Percentiles rank a stretch among this genome's conserved stretches.
phyloP scores from a whole-genome alignment of 352 stramenopile species.

The Phytophthora rubi region DNA sequence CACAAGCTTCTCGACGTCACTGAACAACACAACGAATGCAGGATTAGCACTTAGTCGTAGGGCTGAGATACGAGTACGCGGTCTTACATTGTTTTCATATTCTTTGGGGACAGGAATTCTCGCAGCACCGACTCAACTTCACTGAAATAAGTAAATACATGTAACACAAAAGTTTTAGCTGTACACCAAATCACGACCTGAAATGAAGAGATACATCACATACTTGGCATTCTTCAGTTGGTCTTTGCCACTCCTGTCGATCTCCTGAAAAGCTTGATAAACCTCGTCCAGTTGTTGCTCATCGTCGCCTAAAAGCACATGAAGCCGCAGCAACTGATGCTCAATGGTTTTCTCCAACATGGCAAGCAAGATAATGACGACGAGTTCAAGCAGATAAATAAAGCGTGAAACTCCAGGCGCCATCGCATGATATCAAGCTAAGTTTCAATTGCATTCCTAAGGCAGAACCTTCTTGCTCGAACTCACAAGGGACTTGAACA shows the following conservation, averaged over 20 bases:
- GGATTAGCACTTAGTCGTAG: conserved; percentile 5
- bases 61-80: background rate
- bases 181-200: background rate
- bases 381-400: background rate
- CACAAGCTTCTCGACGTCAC: conserved; percentile 15
- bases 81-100: conserved; percentile 31
- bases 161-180: background rate
- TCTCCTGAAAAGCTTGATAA: conserved; percentile 27
- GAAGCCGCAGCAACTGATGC: conserved; percentile 32
- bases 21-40: conserved; percentile 4
- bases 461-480: background rate
- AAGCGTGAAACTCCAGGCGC: background rate
- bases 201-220: background rate
- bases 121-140: conserved; percentile 19
- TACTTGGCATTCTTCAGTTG: conserved; percentile 23
- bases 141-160: conserved; percentile 2
- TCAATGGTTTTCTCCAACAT: conserved; percentile 13
- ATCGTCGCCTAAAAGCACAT: conserved; percentile 46
- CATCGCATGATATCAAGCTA: background rate
- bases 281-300: conserved; percentile 47
- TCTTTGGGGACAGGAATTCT: conserved; percentile 13
- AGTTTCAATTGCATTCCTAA: background rate
- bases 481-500: conserved; percentile 71
- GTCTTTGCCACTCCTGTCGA: conserved; percentile 13
- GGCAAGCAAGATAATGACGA: background rate